phyloP scores from a whole-genome alignment of 352 stramenopile genomes.

The Globisporangium acanthophoron region DNA sequence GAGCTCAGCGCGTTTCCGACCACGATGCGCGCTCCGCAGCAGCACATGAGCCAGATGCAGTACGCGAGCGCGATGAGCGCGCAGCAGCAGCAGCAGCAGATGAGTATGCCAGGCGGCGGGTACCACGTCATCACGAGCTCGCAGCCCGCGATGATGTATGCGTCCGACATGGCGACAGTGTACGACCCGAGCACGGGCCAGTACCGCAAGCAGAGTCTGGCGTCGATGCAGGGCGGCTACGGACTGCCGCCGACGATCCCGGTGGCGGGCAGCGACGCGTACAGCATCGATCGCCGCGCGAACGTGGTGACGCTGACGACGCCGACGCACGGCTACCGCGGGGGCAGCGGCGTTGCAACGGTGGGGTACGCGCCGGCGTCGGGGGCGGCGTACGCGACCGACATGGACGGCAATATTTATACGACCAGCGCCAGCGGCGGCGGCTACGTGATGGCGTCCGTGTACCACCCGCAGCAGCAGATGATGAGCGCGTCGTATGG shows the following conservation, averaged over 20 bases:
- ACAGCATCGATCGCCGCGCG: constrained; percentile 32
- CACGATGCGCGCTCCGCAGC: constrained; percentile 32
- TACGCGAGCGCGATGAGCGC: constrained; percentile 20
- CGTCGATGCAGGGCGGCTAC: constrained; percentile 17
- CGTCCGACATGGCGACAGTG: constrained; percentile 30
- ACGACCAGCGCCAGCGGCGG: constrained; percentile 18
- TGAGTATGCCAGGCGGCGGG: neutral
- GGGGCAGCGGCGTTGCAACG: neutral
- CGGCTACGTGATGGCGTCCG: constrained; percentile 23
- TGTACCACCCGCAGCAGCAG: constrained; percentile 16
- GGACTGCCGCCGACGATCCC: constrained; percentile 25
- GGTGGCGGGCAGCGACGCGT: constrained; percentile 21
- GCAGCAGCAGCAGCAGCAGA: constrained; percentile 17
- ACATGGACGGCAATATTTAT: constrained; percentile 51
- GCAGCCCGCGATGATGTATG: constrained; percentile 32
- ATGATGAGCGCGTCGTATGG: constrained; percentile 15
- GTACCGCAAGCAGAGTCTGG: constrained; percentile 35
- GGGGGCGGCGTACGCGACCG: constrained; percentile 14
- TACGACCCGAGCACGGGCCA: constrained; percentile 51
- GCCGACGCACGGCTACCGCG: constrained; percentile 7
- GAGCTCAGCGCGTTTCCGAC: constrained; percentile 45
- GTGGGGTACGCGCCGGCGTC: neutral
- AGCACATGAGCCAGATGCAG: constrained; percentile 22
- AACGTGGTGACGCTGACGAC: constrained; percentile 37
- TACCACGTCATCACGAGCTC: constrained; percentile 16